Evolutionary conservation across 2,329 filamentous ascomycete genomes (phyloP).

Genomic region (Amylocarpus encephaloides): DNA sequence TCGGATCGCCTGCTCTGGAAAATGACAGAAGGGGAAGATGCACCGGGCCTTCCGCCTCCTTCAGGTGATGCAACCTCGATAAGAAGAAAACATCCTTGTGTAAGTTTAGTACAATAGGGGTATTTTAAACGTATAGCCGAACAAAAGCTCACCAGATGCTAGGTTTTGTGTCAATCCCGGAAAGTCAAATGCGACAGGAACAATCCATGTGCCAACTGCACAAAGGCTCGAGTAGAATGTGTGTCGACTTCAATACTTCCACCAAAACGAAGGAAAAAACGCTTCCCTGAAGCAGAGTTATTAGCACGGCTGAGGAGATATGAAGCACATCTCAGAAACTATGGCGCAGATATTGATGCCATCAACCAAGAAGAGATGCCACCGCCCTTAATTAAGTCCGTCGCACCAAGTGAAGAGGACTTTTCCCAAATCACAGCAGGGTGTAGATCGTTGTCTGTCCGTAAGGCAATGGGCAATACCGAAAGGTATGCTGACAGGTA

Average conservation of each 20-base stretch:
- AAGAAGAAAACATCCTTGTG: conserved; percentile 21
- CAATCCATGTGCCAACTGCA: conserved; percentile 26
- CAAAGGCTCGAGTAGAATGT: conserved; percentile 22
- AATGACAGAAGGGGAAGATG: background rate
- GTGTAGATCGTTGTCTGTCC: conserved; percentile 7
- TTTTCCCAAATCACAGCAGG: background rate
- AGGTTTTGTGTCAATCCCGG: conserved; percentile 24
- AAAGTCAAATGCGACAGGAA: conserved; percentile 28
- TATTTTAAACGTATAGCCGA: no score
- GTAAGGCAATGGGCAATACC: conserved; percentile 10
- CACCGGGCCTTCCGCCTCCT: background rate
- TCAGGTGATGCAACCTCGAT: background rate
- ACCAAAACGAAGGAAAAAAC: conserved; percentile 21
- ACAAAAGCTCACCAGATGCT: background rate
- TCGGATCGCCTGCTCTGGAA: background rate
- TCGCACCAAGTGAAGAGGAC: background rate
- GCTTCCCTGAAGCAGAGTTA: conserved; percentile 27
- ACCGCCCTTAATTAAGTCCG: background rate
- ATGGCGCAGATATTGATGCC: conserved; percentile 26
- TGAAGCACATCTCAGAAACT: conserved; percentile 20
- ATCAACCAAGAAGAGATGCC: conserved; percentile 15
- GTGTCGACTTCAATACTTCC: conserved; percentile 19
- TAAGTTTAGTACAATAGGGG: background rate
- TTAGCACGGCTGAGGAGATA: conserved; percentile 24
- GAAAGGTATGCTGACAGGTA: conserved; percentile 12